phyloP scores from a whole-genome alignment of 225 moss, liverwort and hornwort species.

The Polytrichum formosum region DNA sequence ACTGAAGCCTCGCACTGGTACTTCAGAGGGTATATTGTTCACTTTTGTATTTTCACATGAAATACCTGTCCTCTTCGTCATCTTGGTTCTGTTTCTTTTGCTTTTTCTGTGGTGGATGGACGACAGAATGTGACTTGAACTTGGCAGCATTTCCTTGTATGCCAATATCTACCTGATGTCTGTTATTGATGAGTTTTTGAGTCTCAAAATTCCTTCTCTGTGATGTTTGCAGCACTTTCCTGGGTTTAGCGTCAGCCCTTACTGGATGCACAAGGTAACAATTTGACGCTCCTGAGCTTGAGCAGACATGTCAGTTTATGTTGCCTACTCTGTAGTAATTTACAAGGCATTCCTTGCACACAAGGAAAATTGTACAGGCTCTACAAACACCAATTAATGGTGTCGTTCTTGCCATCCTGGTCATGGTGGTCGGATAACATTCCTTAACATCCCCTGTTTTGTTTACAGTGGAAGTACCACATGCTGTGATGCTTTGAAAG shows the following conservation, averaged over 20 bases:
- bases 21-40: no score
- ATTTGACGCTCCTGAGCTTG: background rate
- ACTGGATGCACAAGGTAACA: constrained; percentile 77
- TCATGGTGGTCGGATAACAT: no score
- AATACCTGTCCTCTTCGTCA: background rate
- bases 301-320: background rate
- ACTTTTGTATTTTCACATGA: background rate
- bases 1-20: no score
- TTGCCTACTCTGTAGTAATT: no score
- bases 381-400: background rate
- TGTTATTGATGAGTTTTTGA: background rate
- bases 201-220: background rate
- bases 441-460: no score
- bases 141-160: no score
- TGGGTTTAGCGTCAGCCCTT: constrained; percentile 77
- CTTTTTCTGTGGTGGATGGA: no score
- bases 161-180: background rate
- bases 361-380: no score
- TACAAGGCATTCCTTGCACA: no score
- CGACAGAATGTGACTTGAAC: no score
- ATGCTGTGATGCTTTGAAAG: no score
- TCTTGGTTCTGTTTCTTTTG: background rate
- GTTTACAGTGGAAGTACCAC: no score
- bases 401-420: background rate
- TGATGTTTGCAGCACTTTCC: constrained; percentile 65